These are phyloP conservation scores for Cryphonectria radicalis DNA, from an alignment of 2,329 filamentous ascomycete species.

Conservation along the genomic window DNA sequence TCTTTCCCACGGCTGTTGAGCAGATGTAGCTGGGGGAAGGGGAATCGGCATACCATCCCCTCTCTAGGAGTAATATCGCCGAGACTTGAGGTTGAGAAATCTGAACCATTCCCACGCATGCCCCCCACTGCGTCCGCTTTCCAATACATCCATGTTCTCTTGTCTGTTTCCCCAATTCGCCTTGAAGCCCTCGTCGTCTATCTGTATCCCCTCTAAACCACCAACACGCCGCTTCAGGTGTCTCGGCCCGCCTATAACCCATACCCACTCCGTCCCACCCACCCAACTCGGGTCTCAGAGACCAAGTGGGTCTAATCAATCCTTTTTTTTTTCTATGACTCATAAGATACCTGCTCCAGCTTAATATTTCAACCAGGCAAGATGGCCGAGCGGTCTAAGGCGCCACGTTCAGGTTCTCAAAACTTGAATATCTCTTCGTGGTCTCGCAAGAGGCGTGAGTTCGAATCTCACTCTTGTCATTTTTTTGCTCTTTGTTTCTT, in stretches of 20 bases:
- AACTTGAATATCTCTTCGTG: constrained; percentile 3
- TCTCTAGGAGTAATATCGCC: not conserved
- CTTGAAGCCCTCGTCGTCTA: not conserved
- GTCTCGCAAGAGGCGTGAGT: constrained; percentile 6
- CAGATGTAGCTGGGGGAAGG: not conserved
- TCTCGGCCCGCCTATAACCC: not conserved
- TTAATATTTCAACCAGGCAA: not conserved
- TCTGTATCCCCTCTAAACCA: not conserved
- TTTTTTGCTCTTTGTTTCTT: not conserved
- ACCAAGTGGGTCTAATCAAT: not conserved
- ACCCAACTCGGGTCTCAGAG: not conserved
- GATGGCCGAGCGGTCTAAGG: constrained; percentile 15
- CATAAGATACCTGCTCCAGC: not conserved
- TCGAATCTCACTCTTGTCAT: constrained; percentile 10
- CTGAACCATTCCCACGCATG: not conserved
- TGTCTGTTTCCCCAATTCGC: not conserved
- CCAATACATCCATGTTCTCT: not conserved
- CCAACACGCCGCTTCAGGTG: not conserved
- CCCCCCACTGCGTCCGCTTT: not conserved
- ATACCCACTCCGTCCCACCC: not conserved
- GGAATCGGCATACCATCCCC: not conserved
- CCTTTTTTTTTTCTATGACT: not conserved
- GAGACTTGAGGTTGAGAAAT: not conserved
- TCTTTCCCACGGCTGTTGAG: constrained; percentile 28
- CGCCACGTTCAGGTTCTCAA: constrained; percentile 8